phyloP scores from a whole-genome alignment of 495 filamentous ascomycete species.

The Halenospora varia region DNA sequence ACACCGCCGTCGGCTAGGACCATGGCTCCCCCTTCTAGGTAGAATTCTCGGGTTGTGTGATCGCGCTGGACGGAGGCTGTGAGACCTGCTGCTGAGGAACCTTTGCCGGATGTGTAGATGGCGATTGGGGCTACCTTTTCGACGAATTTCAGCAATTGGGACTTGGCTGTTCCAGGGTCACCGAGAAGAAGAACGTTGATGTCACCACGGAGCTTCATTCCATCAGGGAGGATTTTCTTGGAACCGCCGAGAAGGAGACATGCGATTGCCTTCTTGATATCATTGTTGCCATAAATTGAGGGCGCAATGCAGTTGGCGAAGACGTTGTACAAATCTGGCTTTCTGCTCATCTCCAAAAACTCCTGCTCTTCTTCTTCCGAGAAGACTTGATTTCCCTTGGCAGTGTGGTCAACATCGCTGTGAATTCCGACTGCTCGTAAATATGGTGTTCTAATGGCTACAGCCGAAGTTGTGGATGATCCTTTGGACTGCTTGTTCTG shows the following conservation, averaged over 20 bases:
- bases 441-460: constrained; percentile 95
- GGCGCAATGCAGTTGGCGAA: constrained; percentile 93
- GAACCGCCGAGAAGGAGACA: constrained; percentile 93
- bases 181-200: constrained; percentile 97
- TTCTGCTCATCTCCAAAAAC: constrained; percentile 86
- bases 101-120: constrained; percentile 99
- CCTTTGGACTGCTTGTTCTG: constrained; percentile 84
- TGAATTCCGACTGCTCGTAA: constrained; percentile 92
- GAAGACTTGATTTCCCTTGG: constrained; percentile 81
- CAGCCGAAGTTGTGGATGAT: constrained; percentile 64
- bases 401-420: constrained; percentile 83
- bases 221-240: constrained; percentile 97
- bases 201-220: constrained; percentile 97
- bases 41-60: constrained; percentile 88
- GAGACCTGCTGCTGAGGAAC: constrained; percentile 95
- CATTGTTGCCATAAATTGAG: constrained; percentile 92
- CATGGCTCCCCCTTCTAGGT: constrained; percentile 98
- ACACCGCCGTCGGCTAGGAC: constrained; percentile 97
- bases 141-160: constrained; percentile 95
- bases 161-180: constrained; percentile 98
- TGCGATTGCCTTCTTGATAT: constrained; percentile 99
- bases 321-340: constrained; percentile 86
- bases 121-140: constrained; percentile 96
- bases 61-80: constrained; percentile 97
- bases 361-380: constrained; percentile 97